Base-by-base conservation (phyloP, 768 basidiomycete species). In the Boletus speciosus region DNA sequence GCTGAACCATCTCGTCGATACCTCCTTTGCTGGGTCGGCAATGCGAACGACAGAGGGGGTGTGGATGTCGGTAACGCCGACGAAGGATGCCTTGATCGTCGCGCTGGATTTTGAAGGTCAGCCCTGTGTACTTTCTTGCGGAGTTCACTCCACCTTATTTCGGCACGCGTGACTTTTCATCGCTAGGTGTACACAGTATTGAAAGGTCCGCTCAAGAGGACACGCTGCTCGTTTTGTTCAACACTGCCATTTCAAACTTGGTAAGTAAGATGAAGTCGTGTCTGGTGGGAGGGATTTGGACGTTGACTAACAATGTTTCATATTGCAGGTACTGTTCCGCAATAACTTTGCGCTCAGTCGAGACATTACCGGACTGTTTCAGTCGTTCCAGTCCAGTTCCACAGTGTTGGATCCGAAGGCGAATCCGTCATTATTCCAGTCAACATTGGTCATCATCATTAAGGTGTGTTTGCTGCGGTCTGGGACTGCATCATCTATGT, bases 41-140 rank as follows among this genome's bases (percentile, higher is more conserved):
- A 83, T 85, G 81, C 71, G 81, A n/a, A 84, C 83, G 10, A 85
- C 81, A 61, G 81, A 83, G 69, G 83, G 83, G 6, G 81, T 84
- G 4, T 85, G 83, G 84, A 79, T 85, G 77, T 84, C 83, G 1
- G 81, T 81, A 9, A 83, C 83, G 2, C 84, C 84, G 0, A 84
- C 83, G 0, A 70, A 77, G 44, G 77, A 82, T 25, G 66, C 66
- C 0, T 60, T 86, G 11, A 69, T 85, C 10, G 82, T 85, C 1
- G 78, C 83, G 3, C 73, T 85, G 8, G 84, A 85, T 56, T 85
- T 86, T 41, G 84, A 85, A 75, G 84, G 84, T 76, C 12, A 1
- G 60, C 52, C 11, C 0, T 0, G 2, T 19, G 6, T 7, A 36
- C 31, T 1, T 32, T n/a, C n/a, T 36, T 6, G 7, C 7, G n/a